Evolutionary conservation across 345 rosid genomes (phyloP).

Genomic region (Ricinus communis): DNA sequence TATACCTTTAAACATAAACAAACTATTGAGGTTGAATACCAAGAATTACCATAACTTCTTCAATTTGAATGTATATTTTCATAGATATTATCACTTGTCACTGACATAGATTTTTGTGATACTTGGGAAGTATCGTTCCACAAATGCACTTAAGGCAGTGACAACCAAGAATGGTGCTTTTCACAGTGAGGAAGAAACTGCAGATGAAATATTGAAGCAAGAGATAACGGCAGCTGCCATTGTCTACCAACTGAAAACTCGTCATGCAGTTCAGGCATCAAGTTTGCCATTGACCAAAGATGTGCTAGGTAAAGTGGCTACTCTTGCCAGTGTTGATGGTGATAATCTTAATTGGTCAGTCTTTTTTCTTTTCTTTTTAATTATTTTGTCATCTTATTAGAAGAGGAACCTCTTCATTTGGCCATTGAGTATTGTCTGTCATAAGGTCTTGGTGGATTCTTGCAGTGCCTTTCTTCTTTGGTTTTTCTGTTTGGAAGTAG

Average conservation of each 20-base stretch:
- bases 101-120: background rate
- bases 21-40: no score
- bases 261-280: background rate
- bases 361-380: background rate
- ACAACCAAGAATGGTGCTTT: background rate
- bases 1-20: no score
- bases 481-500: background rate
- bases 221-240: constrained; percentile 19
- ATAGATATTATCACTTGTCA: background rate
- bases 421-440: background rate
- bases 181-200: constrained; percentile 13
- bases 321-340: constrained; percentile 14
- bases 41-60: no score
- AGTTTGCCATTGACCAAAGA: constrained; percentile 12
- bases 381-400: background rate
- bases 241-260: constrained; percentile 4
- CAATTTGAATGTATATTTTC: background rate
- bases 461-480: background rate
- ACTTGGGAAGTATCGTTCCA: constrained; percentile 17
- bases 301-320: constrained; percentile 22
- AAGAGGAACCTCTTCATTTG: background rate
- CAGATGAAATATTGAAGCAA: constrained; percentile 8
- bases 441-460: background rate
- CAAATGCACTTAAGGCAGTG: background rate
- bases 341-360: constrained; percentile 20